phyloP scores from a whole-genome alignment of 208 protist genomes.

The Trypanosoma theileri region DNA sequence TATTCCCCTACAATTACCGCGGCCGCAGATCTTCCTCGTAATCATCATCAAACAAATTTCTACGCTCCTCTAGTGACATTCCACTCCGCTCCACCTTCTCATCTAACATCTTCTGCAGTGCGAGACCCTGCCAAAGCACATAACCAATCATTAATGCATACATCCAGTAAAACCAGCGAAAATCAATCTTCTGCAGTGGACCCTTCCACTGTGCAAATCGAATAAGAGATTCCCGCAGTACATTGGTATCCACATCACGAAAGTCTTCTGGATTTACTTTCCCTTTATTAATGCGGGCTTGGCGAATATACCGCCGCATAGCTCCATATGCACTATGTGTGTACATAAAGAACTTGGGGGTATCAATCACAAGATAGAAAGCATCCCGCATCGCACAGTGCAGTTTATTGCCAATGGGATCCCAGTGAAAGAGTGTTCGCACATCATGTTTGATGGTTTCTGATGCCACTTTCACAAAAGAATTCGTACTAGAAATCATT shows the following conservation, averaged over 20 bases:
- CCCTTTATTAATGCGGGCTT: conserved; percentile 76
- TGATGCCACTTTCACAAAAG: conserved; percentile 35
- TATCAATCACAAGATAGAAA: conserved; percentile 62
- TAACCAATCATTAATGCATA: conserved; percentile 84
- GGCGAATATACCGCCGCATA: conserved; percentile 75
- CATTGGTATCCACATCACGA: conserved; percentile 78
- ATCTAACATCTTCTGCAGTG: conserved; percentile 57
- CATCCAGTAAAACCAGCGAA: conserved; percentile 85
- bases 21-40: conserved; percentile 82
- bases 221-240: conserved; percentile 71
- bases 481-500: conserved; percentile 13
- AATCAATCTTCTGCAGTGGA: conserved; percentile 81
- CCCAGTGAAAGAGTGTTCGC: conserved; percentile 44
- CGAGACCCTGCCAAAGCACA: conserved; percentile 62
- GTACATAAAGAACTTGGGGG: conserved; percentile 72
- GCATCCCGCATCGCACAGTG: conserved; percentile 73
- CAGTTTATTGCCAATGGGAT: conserved; percentile 60
- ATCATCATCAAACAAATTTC: conserved; percentile 77
- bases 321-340: conserved; percentile 77
- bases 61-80: conserved; percentile 57
- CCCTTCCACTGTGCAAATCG: conserved; percentile 70
- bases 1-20: too few relatives aligned
- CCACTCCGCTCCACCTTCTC: conserved; percentile 61
- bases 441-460: conserved; percentile 51
- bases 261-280: conserved; percentile 86